Conservation (phyloP, 2,329 filamentous ascomycete genomes). For the Trichoderma endophyticum region DNA sequence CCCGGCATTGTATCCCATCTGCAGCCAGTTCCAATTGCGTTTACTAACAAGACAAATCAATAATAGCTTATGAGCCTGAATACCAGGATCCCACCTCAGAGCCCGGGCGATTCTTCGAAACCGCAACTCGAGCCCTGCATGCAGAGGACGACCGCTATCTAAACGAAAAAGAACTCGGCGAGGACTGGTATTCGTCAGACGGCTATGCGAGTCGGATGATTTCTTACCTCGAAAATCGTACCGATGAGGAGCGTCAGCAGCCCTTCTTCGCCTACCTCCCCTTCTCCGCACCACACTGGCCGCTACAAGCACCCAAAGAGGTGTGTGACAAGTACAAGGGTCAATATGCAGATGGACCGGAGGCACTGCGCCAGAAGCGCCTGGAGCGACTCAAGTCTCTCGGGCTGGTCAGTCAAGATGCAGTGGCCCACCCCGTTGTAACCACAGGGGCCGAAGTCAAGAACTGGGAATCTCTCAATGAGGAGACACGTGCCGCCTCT, state of each 20-base stretch:
- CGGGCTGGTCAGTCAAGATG: conserved; percentile 51
- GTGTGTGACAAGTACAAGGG: conserved; percentile 56
- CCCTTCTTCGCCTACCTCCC: conserved; percentile 61
- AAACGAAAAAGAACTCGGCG: conserved; percentile 8
- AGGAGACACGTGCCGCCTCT: conserved; percentile 46
- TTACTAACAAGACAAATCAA: not conserved
- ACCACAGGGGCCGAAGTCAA: conserved; percentile 40
- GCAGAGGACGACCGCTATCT: conserved; percentile 10
- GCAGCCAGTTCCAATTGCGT: not conserved
- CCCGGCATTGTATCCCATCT: not conserved
- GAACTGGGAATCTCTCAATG: conserved; percentile 45
- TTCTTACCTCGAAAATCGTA: conserved; percentile 50
- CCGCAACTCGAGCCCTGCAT: conserved; percentile 9
- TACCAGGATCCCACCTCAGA: conserved; percentile 12
- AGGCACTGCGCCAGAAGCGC: conserved; percentile 51
- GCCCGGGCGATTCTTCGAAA: conserved; percentile 13
- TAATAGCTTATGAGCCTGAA: conserved; percentile 11
- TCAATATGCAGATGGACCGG: conserved; percentile 59
- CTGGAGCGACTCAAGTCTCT: conserved; percentile 55
- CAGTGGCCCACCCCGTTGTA: conserved; percentile 49
- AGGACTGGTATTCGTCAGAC: conserved; percentile 34
- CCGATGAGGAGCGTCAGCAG: conserved; percentile 30
- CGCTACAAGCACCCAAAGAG: conserved; percentile 55
- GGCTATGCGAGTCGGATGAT: conserved; percentile 52
- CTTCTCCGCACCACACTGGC: conserved; percentile 63